Evolutionary conservation across 2,329 filamentous ascomycete species (phyloP), one percentile per base, ranked within the genome.

Genomic region (Emericellopsis cladophorae): DNA sequence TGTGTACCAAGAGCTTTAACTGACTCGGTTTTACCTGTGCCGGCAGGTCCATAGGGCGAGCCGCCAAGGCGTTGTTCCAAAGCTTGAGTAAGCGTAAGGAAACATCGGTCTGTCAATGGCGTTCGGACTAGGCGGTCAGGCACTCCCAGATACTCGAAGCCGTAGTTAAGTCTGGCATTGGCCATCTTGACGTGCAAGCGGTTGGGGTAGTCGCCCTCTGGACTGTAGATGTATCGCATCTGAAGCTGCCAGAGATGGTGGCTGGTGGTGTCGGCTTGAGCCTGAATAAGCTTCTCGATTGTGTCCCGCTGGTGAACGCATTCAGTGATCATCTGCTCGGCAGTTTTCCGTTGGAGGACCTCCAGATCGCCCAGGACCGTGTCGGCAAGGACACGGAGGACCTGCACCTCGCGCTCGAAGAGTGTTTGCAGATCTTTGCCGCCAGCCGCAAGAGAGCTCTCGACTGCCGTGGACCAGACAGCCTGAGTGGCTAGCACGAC

Each of bases 1-100:
- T 98, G 89, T 4, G 98, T 76, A 68, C 92, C 93, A 22, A 99
- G 74, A 16, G 92, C 92, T 64, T 99, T 99, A 59, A 99, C 92
- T 2, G 92, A 98, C 58, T 99, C 92, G 0, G 92, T 99, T 65
- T 99, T 99, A 59, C 92, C 92, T 36, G 92, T 99, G 68, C 92
- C 92, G 44, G 92, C 92, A 49, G 92, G 92, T 40, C 92, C 92
- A 54, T 98, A 98, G 1, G 92, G 92, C 38, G 93, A 98, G 41
- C 93, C 92, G 65, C 92, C 92, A 32, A 99, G 78, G 52, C 88
- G 79, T 61, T 99, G 92, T 57, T 87, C 94, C 37, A 98, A 72
- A 10, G 89, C 92, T 65, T 98, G 92, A 4, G 90, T 96, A 42
- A 98, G 79, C 6, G 93, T 98, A 45, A 96, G 76, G 76, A 98